phyloP scores from a whole-genome alignment of 2,329 filamentous ascomycete species.

The Geosmithia flava region DNA sequence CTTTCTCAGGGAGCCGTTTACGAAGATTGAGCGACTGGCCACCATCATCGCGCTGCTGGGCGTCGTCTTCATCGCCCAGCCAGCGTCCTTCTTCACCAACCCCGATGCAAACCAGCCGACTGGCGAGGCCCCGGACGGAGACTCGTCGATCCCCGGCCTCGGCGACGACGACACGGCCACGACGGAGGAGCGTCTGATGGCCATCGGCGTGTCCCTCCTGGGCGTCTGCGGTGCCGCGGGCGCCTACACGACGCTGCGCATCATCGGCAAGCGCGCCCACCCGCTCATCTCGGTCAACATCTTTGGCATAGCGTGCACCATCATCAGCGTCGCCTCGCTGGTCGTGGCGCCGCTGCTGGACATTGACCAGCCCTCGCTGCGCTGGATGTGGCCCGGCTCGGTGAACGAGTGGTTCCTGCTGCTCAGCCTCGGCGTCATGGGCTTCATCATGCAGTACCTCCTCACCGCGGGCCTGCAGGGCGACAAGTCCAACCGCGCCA shows the following conservation, averaged over 20 bases:
- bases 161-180: constrained; percentile 27
- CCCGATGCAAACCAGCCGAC: constrained; percentile 7
- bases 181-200: constrained; percentile 52
- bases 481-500: constrained; percentile 51
- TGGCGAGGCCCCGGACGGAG: constrained; percentile 3
- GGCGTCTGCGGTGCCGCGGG: constrained; percentile 66
- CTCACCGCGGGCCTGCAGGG: constrained; percentile 64
- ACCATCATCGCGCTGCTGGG: constrained; percentile 64
- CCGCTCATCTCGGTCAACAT: constrained; percentile 80
- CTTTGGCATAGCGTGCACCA: constrained; percentile 58
- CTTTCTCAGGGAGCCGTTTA: constrained; percentile 65
- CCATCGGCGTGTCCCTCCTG: constrained; percentile 59
- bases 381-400: constrained; percentile 26
- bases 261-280: constrained; percentile 70
- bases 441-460: constrained; percentile 80
- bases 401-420: constrained; percentile 53
- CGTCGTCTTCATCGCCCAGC: constrained; percentile 73
- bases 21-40: constrained; percentile 62
- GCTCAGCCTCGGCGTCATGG: constrained; percentile 55
- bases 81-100: constrained; percentile 39
- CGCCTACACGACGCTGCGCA: constrained; percentile 64
- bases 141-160: constrained; percentile 11
- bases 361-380: constrained; percentile 31
- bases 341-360: constrained; percentile 31
- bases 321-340: constrained; percentile 54